Percentiles rank a stretch among this genome's conserved stretches.
Evolutionary conservation across 495 filamentous ascomycete species (phyloP).

Genomic region (Talaromyces proteolyticus): DNA sequence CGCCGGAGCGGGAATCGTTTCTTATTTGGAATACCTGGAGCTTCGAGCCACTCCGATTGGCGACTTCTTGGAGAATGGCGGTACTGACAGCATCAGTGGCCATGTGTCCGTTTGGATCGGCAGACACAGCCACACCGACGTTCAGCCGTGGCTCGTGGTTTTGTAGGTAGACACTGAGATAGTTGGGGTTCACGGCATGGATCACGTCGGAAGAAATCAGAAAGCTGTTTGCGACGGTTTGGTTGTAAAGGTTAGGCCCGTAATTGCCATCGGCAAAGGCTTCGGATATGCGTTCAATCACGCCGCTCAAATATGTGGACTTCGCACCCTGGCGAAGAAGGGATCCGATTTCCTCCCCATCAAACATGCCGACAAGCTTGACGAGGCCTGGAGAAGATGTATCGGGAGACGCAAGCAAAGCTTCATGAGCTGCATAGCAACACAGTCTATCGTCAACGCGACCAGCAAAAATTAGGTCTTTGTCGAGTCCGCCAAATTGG

Average conservation of each 20-base stretch:
- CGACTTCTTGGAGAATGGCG: conserved; percentile 68
- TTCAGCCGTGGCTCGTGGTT: conserved; percentile 88
- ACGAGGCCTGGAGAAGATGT: conserved; percentile 50
- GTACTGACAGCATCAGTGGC: conserved; percentile 80
- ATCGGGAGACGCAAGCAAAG: conserved; percentile 63
- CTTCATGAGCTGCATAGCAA: conserved; percentile 86
- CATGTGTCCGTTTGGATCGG: conserved; percentile 91
- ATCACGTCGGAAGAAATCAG: conserved; percentile 89
- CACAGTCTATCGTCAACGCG: conserved; percentile 97
- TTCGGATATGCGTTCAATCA: conserved; percentile 76
- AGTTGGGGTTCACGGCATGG: conserved; percentile 95
- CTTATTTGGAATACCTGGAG: conserved; percentile 93
- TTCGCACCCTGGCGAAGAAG: conserved; percentile 83
- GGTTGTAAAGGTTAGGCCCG: conserved; percentile 64
- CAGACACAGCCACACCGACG: conserved; percentile 74
- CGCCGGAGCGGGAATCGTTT: conserved; percentile 82
- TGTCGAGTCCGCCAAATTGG: conserved; percentile 76
- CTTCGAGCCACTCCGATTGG: conserved; percentile 58
- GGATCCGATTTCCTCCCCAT: conserved; percentile 94
- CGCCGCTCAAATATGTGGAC: conserved; percentile 76
- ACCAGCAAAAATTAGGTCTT: conserved; percentile 91
- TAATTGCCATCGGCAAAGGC: conserved; percentile 48
- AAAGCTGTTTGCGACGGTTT: conserved; percentile 90
- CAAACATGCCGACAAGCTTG: conserved; percentile 85
- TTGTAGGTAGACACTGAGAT: conserved; percentile 70